These are phyloP conservation scores for Pestalotiopsis sp. DNA, from an alignment of 2,329 filamentous ascomycete genomes.

Conservation along the genomic window DNA sequence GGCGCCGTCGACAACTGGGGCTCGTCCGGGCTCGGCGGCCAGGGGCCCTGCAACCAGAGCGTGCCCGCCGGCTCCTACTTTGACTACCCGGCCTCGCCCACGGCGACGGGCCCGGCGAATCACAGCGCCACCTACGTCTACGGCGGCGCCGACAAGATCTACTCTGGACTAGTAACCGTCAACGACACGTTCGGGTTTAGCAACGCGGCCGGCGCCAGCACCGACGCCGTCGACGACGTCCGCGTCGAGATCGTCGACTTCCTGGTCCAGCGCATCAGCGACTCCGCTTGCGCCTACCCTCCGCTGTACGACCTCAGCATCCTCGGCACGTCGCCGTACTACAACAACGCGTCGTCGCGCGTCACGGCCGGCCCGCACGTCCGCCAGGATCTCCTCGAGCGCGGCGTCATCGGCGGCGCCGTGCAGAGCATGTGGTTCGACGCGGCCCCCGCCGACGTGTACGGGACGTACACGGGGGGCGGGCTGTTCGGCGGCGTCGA, in stretches of 20 bases:
- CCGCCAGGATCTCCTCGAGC: slow-evolving; percentile 31
- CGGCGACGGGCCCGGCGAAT: background rate
- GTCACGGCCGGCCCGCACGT: slow-evolving; percentile 27
- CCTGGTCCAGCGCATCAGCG: slow-evolving; percentile 20
- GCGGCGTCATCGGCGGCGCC: slow-evolving; percentile 26
- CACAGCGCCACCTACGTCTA: slow-evolving; percentile 17
- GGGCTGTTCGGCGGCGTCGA: slow-evolving; percentile 35
- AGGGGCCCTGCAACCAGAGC: slow-evolving; percentile 12
- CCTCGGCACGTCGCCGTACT: slow-evolving; percentile 28
- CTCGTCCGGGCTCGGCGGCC: background rate
- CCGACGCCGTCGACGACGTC: slow-evolving; percentile 20
- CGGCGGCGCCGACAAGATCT: slow-evolving; percentile 19
- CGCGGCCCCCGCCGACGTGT: slow-evolving; percentile 20
- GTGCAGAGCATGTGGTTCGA: slow-evolving; percentile 37
- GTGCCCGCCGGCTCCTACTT: slow-evolving; percentile 8
- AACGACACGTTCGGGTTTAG: slow-evolving; percentile 27
- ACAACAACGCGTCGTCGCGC: slow-evolving; percentile 17
- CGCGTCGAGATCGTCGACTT: slow-evolving; percentile 28
- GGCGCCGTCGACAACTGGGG: slow-evolving; percentile 13
- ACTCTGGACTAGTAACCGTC: slow-evolving; percentile 15
- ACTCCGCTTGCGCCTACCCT: slow-evolving; percentile 15
- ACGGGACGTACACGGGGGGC: slow-evolving; percentile 28
- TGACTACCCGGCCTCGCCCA: slow-evolving; percentile 10
- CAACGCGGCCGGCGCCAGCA: slow-evolving; percentile 16
- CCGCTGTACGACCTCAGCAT: slow-evolving; percentile 30